Conservation (phyloP, 768 basidiomycete species). For the Chlorophyllum brunneum region DNA sequence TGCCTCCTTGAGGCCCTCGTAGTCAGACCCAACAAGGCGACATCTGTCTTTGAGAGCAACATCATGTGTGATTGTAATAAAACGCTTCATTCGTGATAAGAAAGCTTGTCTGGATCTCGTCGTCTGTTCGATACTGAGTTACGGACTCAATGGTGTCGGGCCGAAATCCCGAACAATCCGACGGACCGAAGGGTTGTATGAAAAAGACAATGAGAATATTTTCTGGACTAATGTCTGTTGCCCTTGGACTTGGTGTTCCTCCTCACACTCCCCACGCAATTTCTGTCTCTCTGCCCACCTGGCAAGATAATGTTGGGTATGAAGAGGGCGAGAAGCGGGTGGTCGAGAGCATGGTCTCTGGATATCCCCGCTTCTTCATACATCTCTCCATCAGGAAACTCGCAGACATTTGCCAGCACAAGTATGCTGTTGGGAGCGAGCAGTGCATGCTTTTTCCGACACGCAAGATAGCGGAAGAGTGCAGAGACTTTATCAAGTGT, state of each 20-base stretch:
- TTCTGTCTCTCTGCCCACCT: slow-evolving; percentile 91
- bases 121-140: not conserved
- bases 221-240: slow-evolving; percentile 19
- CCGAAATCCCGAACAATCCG: not conserved
- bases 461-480: slow-evolving; percentile 65
- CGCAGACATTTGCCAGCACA: slow-evolving; percentile 68
- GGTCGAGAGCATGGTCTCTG: slow-evolving; percentile 74
- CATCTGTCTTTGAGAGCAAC: too few relatives aligned
- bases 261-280: slow-evolving; percentile 82
- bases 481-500: slow-evolving; percentile 65
- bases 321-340: slow-evolving; percentile 87
- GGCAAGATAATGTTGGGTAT: slow-evolving; percentile 88
- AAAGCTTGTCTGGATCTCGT: not conserved
- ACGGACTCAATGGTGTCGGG: not conserved
- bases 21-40: too few relatives aligned
- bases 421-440: slow-evolving; percentile 71
- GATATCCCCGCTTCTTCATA: slow-evolving; percentile 95
- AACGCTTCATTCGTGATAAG: not conserved
- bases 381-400: slow-evolving; percentile 88
- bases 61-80: too few relatives aligned
- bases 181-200: not conserved
- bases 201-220: not conserved
- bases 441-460: slow-evolving; percentile 78
- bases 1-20: too few relatives aligned
- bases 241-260: slow-evolving; percentile 53